Evolutionary conservation across 129 eudicot genomes (phyloP), one percentile per base, ranked within the genome.

Genomic region (Calendula officinalis): DNA sequence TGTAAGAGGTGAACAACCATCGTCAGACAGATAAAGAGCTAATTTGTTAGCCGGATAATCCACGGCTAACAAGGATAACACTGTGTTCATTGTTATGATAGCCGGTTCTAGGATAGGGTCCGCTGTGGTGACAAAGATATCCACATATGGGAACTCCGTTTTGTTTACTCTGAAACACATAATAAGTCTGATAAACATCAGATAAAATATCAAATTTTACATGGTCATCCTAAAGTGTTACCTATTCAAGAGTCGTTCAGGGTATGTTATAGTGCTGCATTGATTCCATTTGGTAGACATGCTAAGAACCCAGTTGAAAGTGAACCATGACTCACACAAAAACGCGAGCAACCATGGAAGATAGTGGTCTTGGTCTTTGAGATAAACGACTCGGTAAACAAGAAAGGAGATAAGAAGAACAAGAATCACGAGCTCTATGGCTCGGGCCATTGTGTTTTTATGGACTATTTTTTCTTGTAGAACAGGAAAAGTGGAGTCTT

Each of bases 41-140:
- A 82, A 54, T 43, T 78, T 82, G 59, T 69, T 27, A 16, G 73
- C 63, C 3, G 87, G 87, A 78, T 70, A 82, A 70, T 82, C 78
- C 6, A 70, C 81, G 3, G 87, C 83, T 57, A 82, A 62, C 58
- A 78, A 56, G 0, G 87, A 82, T 56, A 82, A 66, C 8, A 82
- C 81, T 0, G 87, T 82, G 63, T 82, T 82, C 81, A 82, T 69
- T 13, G 83, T 74, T 36, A 82, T 45, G 46, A 82, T 78, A 12
- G 73, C 62, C 7, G 83, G 83, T 70, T 82, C 87, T 14, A 78
- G 57, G 35, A 70, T 34, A 2, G 78, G 67, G 39, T 78, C 87
- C 0, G 87, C 81, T 0, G 87, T 82, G 7, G 87, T 82, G 15
- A 82, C 87, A 42, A 84, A 84, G 45, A 84, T 72, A 50, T 84